Evolutionary conservation across 495 filamentous ascomycete species (phyloP).

Genomic region (Daldinia childiae): DNA sequence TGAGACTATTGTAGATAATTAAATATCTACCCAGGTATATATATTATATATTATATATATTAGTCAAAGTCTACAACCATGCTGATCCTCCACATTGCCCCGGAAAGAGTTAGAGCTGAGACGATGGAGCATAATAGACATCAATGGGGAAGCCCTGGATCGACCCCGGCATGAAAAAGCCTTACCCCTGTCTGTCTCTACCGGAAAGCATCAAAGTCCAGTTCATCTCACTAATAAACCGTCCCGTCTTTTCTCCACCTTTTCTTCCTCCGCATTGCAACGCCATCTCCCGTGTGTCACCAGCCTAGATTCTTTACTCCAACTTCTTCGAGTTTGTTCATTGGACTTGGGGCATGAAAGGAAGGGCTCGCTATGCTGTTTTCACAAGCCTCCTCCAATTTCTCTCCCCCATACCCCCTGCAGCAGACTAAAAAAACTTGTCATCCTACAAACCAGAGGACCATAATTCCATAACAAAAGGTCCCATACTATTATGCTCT

Average conservation of each 20-base stretch:
- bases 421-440: constrained; percentile 33
- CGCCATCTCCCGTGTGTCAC: constrained; percentile 41
- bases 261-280: constrained; percentile 40
- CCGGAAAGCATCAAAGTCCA: constrained; percentile 29
- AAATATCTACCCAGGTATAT: no score
- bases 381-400: constrained; percentile 35
- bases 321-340: constrained; percentile 33
- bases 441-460: constrained; percentile 32
- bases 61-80: not conserved
- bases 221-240: constrained; percentile 25
- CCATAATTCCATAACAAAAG: constrained; percentile 5
- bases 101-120: constrained; percentile 26
- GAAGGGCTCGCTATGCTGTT: constrained; percentile 19
- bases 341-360: constrained; percentile 25
- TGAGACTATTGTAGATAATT: constrained; percentile 19
- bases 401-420: constrained; percentile 36
- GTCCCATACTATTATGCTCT: constrained; percentile 13
- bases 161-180: constrained; percentile 30
- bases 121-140: constrained; percentile 30
- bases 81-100: constrained; percentile 21
- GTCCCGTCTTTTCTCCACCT: constrained; percentile 37
- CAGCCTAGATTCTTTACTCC: constrained; percentile 40
- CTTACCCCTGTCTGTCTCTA: constrained; percentile 34
- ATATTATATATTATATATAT: not conserved
- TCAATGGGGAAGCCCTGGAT: constrained; percentile 19